Percentiles rank a stretch among this genome's conserved stretches.
Conservation (phyloP, 805 yeast species). For the Barnettozyma siamensis region DNA sequence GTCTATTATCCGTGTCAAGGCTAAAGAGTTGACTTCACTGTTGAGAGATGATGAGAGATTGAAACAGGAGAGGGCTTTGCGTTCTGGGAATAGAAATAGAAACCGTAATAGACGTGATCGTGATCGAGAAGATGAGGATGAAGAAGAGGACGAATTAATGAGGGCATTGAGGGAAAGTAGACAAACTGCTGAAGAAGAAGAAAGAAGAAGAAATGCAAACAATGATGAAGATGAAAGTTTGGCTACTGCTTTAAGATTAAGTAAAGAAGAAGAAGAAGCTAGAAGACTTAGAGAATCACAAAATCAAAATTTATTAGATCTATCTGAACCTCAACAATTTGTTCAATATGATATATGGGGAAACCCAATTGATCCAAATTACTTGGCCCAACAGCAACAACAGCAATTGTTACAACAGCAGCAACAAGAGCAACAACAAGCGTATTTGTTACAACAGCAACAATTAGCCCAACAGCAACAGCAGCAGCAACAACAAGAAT, state of each 20-base stretch:
- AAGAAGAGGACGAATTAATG: conserved; percentile 70
- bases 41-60: conserved; percentile 79
- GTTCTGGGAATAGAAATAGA: conserved; percentile 32
- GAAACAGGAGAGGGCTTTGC: conserved; percentile 54
- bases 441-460: conserved; percentile 24
- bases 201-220: conserved; percentile 47
- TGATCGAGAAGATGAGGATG: conserved; percentile 28
- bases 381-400: conserved; percentile 16
- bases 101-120: conserved; percentile 26
- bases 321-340: conserved; percentile 37
- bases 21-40: conserved; percentile 78
- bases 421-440: conserved; percentile 18
- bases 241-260: conserved; percentile 61
- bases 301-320: conserved; percentile 46
- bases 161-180: conserved; percentile 76
- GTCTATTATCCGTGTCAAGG: conserved; percentile 79
- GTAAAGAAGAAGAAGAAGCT: conserved; percentile 72
- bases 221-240: conserved; percentile 42
- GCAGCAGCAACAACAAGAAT: conserved; percentile 28
- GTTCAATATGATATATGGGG: conserved; percentile 27
- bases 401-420: conserved; percentile 21
- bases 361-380: conserved; percentile 22
- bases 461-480: conserved; percentile 42
- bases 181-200: conserved; percentile 81
- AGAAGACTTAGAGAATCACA: conserved; percentile 42